Evolutionary conservation across 2,329 filamentous ascomycete genomes (phyloP), one percentile per base, ranked within the genome.

Genomic region (Fusarium euwallaceae): DNA sequence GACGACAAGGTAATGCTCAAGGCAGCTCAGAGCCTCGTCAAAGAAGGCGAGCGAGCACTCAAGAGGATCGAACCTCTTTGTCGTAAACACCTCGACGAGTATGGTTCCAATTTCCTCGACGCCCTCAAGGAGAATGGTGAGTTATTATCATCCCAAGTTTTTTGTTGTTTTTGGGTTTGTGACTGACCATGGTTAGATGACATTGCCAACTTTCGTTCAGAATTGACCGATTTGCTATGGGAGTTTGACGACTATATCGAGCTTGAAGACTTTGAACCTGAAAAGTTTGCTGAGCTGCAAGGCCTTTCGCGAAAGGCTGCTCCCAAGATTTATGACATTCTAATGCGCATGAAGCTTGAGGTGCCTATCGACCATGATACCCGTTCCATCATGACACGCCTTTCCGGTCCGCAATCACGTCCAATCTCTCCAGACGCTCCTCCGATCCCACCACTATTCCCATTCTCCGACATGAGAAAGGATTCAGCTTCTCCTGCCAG

Each of bases 181-280:
- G 22, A 62, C 67, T 80, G 63, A 9, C 22, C 14, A 41, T 11
- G 20, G 16, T 71, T 71, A 89, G 88, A 87, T 65, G 86, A 86
- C 37, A 88, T 91, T 62, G 84, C 86, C 63, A 80, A 83, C 53
- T 86, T 84, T 67, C 84, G 88, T 55, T 81, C 83, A 20, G 83
- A 86, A 65, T 81, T 91, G 45, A 86, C 84, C 67, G 84, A 87
- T 56, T 76, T 89, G 27, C 80, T 90, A 8, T 91, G 88, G 85
- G 88, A 88, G 61, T 90, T 91, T 73, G 89, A 91, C 65, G 88
- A 90, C 63, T 89, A 83, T 72, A 80, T 87, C 70, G 86, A 88
- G 60, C 74, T 81, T 16, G 85, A 88, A 37, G 83, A 83, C 27
- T 90, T 90, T 70, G 87, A 90, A n/a, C 79, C 82, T 29, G 83